Evolutionary conservation across 164 flowering plant species (phyloP).

Genomic region (Tetrastigma voinierianum): DNA sequence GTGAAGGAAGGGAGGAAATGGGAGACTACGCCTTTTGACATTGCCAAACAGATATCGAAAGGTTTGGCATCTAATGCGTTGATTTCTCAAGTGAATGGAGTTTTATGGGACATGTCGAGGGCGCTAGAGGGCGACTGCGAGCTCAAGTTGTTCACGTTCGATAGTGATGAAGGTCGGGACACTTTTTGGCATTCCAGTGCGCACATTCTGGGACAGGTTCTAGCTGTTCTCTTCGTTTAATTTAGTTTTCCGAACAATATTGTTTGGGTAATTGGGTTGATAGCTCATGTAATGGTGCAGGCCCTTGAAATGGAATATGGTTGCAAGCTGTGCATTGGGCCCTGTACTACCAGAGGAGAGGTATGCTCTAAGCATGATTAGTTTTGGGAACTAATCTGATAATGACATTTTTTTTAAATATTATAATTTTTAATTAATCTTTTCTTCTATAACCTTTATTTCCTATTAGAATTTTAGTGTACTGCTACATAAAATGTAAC

Average conservation of each 20-base stretch:
- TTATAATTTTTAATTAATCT: no score
- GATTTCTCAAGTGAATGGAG: constrained; percentile 78
- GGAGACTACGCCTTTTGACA: constrained; percentile 66
- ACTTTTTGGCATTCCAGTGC: constrained; percentile 99
- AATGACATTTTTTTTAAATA: no score
- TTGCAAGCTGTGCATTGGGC: constrained; percentile 95
- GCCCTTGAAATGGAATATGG: constrained; percentile 85
- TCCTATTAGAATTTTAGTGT: no score
- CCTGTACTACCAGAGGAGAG: constrained; percentile 98
- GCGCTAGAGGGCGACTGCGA: constrained; percentile 85
- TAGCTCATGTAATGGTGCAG: constrained; percentile 30
- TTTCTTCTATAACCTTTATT: no score
- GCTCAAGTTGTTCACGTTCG: constrained; percentile 69
- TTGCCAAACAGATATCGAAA: constrained; percentile 70
- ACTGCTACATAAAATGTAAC: no score
- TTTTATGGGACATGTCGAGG: constrained; percentile 90
- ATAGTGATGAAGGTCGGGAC: constrained; percentile 81
- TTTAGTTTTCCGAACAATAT: neutral
- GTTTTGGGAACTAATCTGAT: no score
- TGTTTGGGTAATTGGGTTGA: neutral
- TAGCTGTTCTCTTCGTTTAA: neutral
- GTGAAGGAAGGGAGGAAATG: constrained; percentile 90
- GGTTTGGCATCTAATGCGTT: constrained; percentile 64
- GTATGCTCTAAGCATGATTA: constrained; percentile 26
- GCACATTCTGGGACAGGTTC: constrained; percentile 92